These are phyloP conservation scores for Septoria linicola DNA, from an alignment of 2,329 filamentous ascomycete genomes.

Conservation along the genomic window DNA sequence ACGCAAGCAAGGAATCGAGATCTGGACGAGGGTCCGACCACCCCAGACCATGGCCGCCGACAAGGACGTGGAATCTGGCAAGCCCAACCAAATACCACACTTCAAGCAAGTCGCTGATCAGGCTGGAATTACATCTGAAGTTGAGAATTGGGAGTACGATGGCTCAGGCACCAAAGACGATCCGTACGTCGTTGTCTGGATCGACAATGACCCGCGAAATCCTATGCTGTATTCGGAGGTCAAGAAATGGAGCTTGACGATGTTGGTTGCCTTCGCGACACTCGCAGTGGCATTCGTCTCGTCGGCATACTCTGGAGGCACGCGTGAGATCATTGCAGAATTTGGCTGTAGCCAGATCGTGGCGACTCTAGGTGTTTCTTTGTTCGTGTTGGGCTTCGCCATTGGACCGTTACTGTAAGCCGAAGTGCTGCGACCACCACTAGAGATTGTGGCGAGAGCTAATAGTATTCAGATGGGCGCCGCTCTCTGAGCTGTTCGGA, in stretches of 20 bases:
- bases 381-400: conserved; percentile 63
- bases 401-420: conserved; percentile 46
- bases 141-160: conserved; percentile 37
- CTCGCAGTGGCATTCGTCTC: conserved; percentile 69
- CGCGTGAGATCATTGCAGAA: conserved; percentile 54
- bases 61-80: conserved; percentile 38
- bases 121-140: conserved; percentile 37
- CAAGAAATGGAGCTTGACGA: conserved; percentile 66
- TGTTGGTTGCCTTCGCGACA: conserved; percentile 64
- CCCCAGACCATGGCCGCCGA: conserved; percentile 7
- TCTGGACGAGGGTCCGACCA: conserved; percentile 1
- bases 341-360: conserved; percentile 56
- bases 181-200: conserved; percentile 66
- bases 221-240: conserved; percentile 58
- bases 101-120: conserved; percentile 37
- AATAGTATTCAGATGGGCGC: conserved; percentile 9
- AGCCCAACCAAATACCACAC: conserved; percentile 31
- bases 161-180: conserved; percentile 61
- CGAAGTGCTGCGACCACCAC: background rate
- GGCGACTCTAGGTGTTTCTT: conserved; percentile 61
- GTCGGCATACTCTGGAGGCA: conserved; percentile 63
- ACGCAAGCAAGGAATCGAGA: background rate
- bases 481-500: conserved; percentile 61
- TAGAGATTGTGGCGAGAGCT: background rate
- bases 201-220: conserved; percentile 65